Evolutionary conservation across 352 stramenopile species (phyloP), one percentile per base, ranked within the genome.

Genomic region (Pythium scleroteichum): DNA sequence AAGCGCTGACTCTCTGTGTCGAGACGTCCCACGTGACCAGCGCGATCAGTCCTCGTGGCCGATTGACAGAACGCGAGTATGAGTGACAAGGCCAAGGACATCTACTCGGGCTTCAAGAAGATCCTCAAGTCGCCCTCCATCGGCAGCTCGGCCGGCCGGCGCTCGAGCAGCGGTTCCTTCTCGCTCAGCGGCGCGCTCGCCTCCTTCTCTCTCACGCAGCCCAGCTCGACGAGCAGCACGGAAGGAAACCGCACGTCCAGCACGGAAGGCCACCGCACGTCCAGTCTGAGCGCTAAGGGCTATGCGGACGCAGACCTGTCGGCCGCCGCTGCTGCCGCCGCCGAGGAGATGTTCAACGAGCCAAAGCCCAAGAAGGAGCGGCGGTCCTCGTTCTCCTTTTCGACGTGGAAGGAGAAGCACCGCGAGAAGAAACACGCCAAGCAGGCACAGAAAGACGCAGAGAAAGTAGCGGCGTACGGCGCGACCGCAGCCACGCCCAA

Each of bases 71-170:
- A 5, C 32, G 16, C 26, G 0, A 47, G 40, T 53, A 90, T 91
- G 79, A 75, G 75, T 33, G 78, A 91, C 52, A 76, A 88, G 57
- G 81, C 80, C 62, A 91, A 91, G 64, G 81, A 91, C 64, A 79
- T 91, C 9, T 86, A 87, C 62, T 81, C 81, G 54, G 81, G 81
- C 19, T 84, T 91, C 57, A 91, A 91, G 72, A 91, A 91, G 77
- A 91, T 88, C 66, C 83, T 88, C 64, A 82, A 84, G 62, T 76
- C 81, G 26, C 66, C 73, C 49, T 68, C 60, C 42, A 44, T 58
- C 14, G 39, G 46, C 51, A 52, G 46, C 24, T 46, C 53, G 24
- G 58, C 41, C 7, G 56, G 55, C 2, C 49, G 55, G 5, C 75
- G 81, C 55, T 80, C 69, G 49, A 72, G 72, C 45, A 82, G 69